Percentiles rank a stretch among this genome's conserved stretches.
Conservation (phyloP, 768 basidiomycete genomes). For the Pholiota microspora region DNA sequence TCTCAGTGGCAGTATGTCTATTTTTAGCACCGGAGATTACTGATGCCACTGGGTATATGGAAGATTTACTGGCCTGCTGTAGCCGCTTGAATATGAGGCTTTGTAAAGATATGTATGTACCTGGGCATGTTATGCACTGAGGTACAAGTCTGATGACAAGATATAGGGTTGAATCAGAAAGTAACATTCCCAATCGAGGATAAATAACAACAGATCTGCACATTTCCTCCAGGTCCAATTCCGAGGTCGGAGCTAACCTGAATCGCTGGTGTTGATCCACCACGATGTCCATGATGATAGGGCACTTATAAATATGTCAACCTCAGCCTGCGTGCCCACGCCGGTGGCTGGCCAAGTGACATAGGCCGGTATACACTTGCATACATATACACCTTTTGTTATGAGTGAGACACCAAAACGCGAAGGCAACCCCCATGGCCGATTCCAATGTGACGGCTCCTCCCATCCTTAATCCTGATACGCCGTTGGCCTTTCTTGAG, state of each 20-base stretch:
- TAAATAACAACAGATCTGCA: not conserved
- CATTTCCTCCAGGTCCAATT: not conserved
- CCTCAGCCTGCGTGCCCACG: not conserved
- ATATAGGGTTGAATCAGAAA: not conserved
- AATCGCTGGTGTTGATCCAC: not conserved
- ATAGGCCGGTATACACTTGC: not conserved
- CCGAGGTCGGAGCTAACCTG: slow-evolving; percentile 1
- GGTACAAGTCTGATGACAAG: no score
- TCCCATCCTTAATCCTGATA: slow-evolving; percentile 24
- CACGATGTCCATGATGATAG: not conserved
- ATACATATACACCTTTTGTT: not conserved
- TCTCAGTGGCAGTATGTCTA: not conserved
- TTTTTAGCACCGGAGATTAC: not conserved
- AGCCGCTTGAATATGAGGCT: not conserved
- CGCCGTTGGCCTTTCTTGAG: slow-evolving; percentile 28
- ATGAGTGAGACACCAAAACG: not conserved
- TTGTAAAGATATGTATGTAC: not conserved
- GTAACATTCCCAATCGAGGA: not conserved
- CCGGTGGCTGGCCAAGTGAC: not conserved
- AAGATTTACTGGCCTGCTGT: not conserved
- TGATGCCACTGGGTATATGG: not conserved
- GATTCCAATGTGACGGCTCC: slow-evolving; percentile 1
- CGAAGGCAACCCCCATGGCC: not conserved
- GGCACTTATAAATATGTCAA: not conserved
- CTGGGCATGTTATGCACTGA: not conserved